A percentile compares a stretch with the other conserved stretches of the same genome.
Evolutionary conservation across 306 rosid species (phyloP).

Genomic region (Canavalia gladiata): DNA sequence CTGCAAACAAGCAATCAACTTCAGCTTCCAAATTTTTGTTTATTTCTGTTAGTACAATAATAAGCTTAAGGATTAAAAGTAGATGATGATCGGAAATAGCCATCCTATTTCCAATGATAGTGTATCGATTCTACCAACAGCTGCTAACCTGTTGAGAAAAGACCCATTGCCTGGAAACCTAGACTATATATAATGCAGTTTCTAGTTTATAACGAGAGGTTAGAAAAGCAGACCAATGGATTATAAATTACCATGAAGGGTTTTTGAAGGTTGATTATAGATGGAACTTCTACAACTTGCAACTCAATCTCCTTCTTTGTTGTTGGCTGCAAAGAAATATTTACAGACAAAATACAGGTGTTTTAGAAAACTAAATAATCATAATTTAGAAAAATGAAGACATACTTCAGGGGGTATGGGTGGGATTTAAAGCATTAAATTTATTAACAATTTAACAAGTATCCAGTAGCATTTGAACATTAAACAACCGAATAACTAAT

Average conservation of each 20-base stretch:
- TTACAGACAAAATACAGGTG: conserved; percentile 39
- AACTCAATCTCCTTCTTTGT: conserved; percentile 85
- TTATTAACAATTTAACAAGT: background rate
- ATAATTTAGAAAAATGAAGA: conserved; percentile 28
- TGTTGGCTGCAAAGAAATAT: conserved; percentile 74
- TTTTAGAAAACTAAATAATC: conserved; percentile 39
- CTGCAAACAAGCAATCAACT: conserved; percentile 61
- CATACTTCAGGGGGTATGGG: background rate
- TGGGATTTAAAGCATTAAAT: background rate
- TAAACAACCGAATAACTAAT: conserved; percentile 30
- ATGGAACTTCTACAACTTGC: conserved; percentile 78
- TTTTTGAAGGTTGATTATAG: conserved; percentile 75
- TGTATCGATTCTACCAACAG: conserved; percentile 43
- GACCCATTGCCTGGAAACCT: conserved; percentile 2
- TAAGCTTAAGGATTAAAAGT: conserved; percentile 5
- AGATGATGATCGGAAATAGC: conserved; percentile 34
- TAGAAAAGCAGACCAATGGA: conserved; percentile 35
- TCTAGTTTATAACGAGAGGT: conserved; percentile 33
- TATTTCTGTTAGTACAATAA: conserved; percentile 10
- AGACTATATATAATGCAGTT: conserved; percentile 42
- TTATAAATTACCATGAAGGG: conserved; percentile 75
- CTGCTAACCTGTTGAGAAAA: conserved; percentile 29
- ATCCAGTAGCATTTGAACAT: conserved; percentile 30
- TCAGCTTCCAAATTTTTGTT: conserved; percentile 47
- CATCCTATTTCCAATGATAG: conserved; percentile 32